These are phyloP conservation scores for Alectoria sarmentosa DNA, from an alignment of 495 filamentous ascomycete species.

Conservation along the genomic window DNA sequence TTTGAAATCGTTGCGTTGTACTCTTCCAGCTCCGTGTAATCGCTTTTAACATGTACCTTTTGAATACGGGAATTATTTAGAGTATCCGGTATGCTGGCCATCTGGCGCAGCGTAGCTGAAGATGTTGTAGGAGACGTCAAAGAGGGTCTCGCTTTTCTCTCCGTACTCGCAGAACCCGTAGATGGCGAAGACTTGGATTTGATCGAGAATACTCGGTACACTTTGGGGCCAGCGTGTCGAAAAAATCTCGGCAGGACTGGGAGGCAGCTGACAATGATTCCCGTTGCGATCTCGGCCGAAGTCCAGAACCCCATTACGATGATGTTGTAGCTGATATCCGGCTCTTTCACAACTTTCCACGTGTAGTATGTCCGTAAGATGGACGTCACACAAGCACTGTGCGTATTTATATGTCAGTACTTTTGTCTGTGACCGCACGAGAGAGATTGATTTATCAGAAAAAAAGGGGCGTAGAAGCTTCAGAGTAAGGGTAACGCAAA, in stretches of 20 bases:
- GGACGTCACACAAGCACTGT: slow-evolving; percentile 22
- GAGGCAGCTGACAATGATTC: slow-evolving; percentile 21
- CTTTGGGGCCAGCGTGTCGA: slow-evolving; percentile 11
- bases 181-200: neutral
- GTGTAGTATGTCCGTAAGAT: slow-evolving; percentile 20
- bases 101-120: no score
- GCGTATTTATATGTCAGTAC: neutral
- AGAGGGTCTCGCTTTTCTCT: neutral
- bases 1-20: neutral
- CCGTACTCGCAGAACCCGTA: neutral
- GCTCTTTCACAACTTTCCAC: slow-evolving; percentile 1
- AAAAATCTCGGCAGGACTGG: slow-evolving; percentile 21
- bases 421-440: no score
- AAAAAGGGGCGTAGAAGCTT: neutral
- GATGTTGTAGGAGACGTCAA: neutral
- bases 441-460: no score
- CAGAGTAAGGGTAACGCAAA: neutral
- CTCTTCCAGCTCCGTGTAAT: neutral
- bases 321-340: slow-evolving; percentile 21
- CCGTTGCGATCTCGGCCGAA: slow-evolving; percentile 12
- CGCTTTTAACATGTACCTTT: neutral
- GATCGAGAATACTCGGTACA: neutral
- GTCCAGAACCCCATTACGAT: slow-evolving; percentile 17
- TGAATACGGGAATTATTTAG: neutral
- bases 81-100: neutral